These are phyloP conservation scores for Fraxinus quadrangulata DNA, from an alignment of 257 asterid genomes.

Conservation along the genomic window DNA sequence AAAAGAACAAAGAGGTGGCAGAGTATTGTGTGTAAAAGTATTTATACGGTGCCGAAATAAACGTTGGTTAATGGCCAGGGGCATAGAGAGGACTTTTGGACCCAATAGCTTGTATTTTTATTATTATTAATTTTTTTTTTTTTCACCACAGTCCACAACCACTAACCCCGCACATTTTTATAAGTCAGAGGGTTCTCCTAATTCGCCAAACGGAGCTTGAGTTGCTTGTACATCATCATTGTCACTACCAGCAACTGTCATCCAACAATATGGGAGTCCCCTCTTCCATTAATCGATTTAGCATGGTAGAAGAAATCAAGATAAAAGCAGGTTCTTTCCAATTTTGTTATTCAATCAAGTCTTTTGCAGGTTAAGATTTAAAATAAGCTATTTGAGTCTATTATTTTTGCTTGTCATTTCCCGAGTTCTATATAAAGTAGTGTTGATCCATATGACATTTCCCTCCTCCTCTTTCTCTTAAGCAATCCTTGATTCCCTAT, in stretches of 20 bases:
- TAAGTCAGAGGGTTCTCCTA: conserved; percentile 36
- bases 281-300: not conserved
- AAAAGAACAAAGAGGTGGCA: too few species aligned
- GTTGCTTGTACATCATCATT: conserved; percentile 34
- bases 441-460: too few species aligned
- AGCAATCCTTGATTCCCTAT: too few species aligned
- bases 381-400: not conserved
- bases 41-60: not conserved
- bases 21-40: not conserved
- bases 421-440: too few species aligned
- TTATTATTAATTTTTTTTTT: too few species aligned
- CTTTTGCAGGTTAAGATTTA: not conserved
- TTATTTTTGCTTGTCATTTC: not conserved
- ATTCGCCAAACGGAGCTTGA: conserved; percentile 59
- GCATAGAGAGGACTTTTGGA: too few species aligned
- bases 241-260: not conserved
- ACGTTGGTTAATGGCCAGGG: not conserved
- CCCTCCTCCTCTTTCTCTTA: too few species aligned
- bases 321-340: not conserved
- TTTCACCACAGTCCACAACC: too few species aligned
- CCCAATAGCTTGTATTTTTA: too few species aligned
- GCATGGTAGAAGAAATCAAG: not conserved
- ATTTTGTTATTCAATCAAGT: not conserved
- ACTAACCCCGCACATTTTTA: too few species aligned
- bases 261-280: not conserved